These are phyloP conservation scores for Cardamine occulta DNA, from an alignment of 345 rosid genomes.

Conservation along the genomic window DNA sequence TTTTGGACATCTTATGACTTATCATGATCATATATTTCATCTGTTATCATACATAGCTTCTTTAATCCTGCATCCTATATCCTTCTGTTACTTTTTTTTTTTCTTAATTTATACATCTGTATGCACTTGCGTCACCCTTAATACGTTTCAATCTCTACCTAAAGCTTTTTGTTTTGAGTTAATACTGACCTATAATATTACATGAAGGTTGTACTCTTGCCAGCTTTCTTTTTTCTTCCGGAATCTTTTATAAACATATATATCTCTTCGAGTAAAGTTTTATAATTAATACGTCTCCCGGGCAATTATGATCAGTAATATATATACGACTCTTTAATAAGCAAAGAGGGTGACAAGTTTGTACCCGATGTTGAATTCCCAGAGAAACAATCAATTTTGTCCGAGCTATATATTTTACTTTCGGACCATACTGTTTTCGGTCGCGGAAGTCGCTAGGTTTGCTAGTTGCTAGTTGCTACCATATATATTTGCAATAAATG, in stretches of 20 bases:
- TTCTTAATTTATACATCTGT: conserved; percentile 1
- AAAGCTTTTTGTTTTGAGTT: conserved; percentile 25
- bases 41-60: conserved; percentile 25
- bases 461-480: too few relatives aligned
- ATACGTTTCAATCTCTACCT: conserved; percentile 8
- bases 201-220: conserved; percentile 17
- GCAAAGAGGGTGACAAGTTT: neutral
- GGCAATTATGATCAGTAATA: neutral
- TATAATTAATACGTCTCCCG: neutral
- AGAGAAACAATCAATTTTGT: conserved; percentile 3
- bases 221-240: neutral
- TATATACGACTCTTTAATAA: neutral
- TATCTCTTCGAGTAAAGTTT: neutral
- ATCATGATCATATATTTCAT: conserved; percentile 28
- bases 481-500: neutral
- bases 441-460: neutral
- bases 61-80: conserved; percentile 13
- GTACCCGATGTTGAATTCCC: neutral
- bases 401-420: neutral
- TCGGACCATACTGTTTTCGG: neutral
- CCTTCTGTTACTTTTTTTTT: conserved; percentile 6
- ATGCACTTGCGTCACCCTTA: neutral
- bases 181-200: neutral
- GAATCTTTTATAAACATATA: neutral
- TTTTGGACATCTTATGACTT: conserved; percentile 37